Conservation (phyloP, 1,284 basidiomycete species). For the Fomitopsis pinicola region DNA sequence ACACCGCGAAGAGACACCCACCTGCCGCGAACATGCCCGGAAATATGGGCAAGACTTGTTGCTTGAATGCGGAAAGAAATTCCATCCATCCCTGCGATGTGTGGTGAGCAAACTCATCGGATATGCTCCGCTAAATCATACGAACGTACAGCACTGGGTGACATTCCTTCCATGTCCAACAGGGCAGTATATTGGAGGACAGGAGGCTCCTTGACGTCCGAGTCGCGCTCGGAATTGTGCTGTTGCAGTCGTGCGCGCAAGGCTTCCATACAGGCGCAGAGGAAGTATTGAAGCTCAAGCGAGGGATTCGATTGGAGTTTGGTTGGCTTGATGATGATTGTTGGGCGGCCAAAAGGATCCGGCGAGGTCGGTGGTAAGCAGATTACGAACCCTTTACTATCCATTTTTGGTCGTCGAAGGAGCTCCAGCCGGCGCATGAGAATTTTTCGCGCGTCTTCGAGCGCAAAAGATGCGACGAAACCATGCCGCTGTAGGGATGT, state of each 20-base stretch:
- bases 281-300: conserved; percentile 34
- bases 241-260: conserved; percentile 49
- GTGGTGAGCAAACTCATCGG: background rate
- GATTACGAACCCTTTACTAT: conserved; percentile 29
- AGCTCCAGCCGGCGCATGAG: conserved; percentile 55
- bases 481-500: conserved; percentile 50
- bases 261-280: conserved; percentile 49
- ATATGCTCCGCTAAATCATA: background rate
- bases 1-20: conserved; percentile 27
- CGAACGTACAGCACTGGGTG: conserved; percentile 54
- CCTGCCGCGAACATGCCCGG: conserved; percentile 77
- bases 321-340: conserved; percentile 45
- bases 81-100: conserved; percentile 46
- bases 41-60: conserved; percentile 65
- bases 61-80: conserved; percentile 56
- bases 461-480: conserved; percentile 58
- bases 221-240: conserved; percentile 27
- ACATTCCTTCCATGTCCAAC: conserved; percentile 60
- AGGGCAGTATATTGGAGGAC: conserved; percentile 66
- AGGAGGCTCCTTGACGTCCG: conserved; percentile 21
- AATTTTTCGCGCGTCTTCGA: conserved; percentile 53
- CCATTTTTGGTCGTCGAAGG: conserved; percentile 33
- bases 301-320: conserved; percentile 29
- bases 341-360: conserved; percentile 62
- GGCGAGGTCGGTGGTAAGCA: conserved; percentile 47